Conservation (phyloP, 495 filamentous ascomycete species). For the Lepidopterella palustris region DNA sequence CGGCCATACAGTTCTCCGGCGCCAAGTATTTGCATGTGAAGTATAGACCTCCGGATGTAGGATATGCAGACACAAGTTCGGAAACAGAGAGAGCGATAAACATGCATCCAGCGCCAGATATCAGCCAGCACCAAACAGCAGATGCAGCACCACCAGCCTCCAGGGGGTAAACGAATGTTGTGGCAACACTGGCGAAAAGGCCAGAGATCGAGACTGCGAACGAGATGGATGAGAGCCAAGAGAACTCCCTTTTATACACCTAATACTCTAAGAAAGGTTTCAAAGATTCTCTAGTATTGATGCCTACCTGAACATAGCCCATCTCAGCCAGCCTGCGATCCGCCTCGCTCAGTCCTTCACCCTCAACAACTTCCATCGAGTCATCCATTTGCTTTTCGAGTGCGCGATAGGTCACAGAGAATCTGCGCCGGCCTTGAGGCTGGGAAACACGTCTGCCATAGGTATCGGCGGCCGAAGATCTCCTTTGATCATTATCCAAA, state of each 20-base stretch:
- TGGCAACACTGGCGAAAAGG: constrained; percentile 54
- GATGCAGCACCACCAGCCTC: constrained; percentile 53
- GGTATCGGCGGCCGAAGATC: too few species aligned
- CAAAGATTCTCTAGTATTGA: constrained; percentile 16
- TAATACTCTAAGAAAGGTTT: not conserved
- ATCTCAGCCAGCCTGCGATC: constrained; percentile 26
- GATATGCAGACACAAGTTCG: constrained; percentile 54
- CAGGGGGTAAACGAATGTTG: constrained; percentile 55
- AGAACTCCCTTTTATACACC: constrained; percentile 61
- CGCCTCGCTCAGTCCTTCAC: constrained; percentile 24
- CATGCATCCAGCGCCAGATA: constrained; percentile 57
- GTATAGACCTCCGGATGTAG: constrained; percentile 52
- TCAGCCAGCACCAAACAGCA: constrained; percentile 60
- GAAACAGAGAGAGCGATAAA: constrained; percentile 55
- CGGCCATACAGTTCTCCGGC: constrained; percentile 36
- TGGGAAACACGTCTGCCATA: too few species aligned
- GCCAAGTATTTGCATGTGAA: constrained; percentile 43
- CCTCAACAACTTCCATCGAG: constrained; percentile 6
- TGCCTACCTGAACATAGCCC: constrained; percentile 20
- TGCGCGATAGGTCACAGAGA: too few species aligned
- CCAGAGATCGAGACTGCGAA: constrained; percentile 59
- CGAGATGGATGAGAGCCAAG: constrained; percentile 54
- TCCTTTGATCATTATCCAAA: too few species aligned
- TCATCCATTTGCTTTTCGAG: too few species aligned
- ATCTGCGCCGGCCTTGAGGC: too few species aligned